phyloP scores from a whole-genome alignment of 805 yeast species.

The Candida qinlingensis region DNA sequence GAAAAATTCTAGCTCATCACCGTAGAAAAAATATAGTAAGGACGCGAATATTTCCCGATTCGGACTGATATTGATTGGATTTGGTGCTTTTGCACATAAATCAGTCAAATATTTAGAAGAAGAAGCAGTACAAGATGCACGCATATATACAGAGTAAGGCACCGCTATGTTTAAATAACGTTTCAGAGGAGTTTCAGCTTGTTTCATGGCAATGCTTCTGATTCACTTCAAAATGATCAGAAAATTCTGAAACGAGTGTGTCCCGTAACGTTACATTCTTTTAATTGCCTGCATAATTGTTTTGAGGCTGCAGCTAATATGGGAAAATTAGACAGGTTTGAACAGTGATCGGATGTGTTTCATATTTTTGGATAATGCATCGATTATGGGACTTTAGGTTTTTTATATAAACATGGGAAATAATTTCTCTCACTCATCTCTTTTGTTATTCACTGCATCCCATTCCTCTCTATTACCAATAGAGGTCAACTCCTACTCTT shows the following conservation, averaged over 20 bases:
- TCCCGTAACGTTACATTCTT: slow-evolving; percentile 1
- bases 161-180: no score
- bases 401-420: neutral
- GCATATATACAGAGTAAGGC: no score
- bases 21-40: neutral
- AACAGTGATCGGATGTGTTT: neutral
- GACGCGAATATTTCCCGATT: slow-evolving; percentile 2
- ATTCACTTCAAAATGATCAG: neutral
- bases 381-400: neutral
- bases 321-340: no score
- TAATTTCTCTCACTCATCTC: no score
- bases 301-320: neutral
- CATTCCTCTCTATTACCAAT: no score
- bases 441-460: no score
- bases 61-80: neutral
- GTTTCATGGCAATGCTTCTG: no score
- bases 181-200: no score
- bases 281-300: neutral
- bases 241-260: neutral
- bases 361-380: neutral
- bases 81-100: neutral
- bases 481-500: no score
- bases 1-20: slow-evolving; percentile 6
- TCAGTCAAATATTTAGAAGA: no score
- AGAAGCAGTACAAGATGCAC: no score